A percentile compares a stretch with the other conserved stretches of the same genome.
These are phyloP conservation scores for Yamadazyma buinensis DNA, from an alignment of 1,139 yeast genomes.

Conservation along the genomic window DNA sequence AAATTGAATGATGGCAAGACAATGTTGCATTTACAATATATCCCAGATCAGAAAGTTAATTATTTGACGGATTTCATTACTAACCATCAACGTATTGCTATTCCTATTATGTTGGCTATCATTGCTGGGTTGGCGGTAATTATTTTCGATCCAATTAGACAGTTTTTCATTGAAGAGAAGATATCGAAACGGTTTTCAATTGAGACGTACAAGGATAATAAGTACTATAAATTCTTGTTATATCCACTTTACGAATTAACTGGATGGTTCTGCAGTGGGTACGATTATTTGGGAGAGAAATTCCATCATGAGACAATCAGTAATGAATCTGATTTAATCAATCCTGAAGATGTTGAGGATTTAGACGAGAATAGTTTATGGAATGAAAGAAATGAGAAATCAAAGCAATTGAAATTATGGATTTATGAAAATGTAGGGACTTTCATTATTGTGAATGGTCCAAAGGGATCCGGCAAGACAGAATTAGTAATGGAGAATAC, in stretches of 20 bases:
- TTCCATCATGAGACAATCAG: conserved; percentile 15
- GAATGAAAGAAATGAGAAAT: conserved; percentile 67
- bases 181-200: conserved; percentile 50
- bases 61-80: conserved; percentile 51
- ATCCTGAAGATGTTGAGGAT: conserved; percentile 5
- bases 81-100: conserved; percentile 79
- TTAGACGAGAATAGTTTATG: conserved; percentile 27
- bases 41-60: conserved; percentile 51
- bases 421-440: conserved; percentile 77
- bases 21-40: conserved; percentile 68
- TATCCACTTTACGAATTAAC: conserved; percentile 23
- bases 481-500: conserved; percentile 74
- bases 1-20: conserved; percentile 51
- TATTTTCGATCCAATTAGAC: conserved; percentile 89
- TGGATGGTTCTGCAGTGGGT: conserved; percentile 25
- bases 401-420: conserved; percentile 72
- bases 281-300: conserved; percentile 26
- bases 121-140: conserved; percentile 76
- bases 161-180: conserved; percentile 71
- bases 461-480: conserved; percentile 89
- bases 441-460: conserved; percentile 86
- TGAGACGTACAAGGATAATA: conserved; percentile 29
- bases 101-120: conserved; percentile 49
- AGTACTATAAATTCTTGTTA: conserved; percentile 23
- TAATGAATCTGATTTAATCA: conserved; percentile 11